A percentile compares a stretch with the other conserved stretches of the same genome.
Evolutionary conservation across 345 rosid species (phyloP).

Genomic region (Isatis tinctoria): DNA sequence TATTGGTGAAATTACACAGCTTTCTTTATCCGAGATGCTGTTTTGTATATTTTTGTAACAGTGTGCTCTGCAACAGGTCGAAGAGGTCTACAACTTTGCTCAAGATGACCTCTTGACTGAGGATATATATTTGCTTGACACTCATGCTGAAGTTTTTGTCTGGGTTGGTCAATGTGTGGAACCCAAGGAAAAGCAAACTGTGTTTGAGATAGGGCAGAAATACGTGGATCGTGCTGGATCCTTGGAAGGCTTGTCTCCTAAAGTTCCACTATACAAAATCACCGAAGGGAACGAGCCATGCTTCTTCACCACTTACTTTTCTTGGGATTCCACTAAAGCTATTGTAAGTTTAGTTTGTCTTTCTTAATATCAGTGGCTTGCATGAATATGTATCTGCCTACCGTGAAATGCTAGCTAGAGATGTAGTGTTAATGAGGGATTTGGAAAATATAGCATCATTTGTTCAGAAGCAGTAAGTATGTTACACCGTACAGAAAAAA

Average conservation of each 20-base stretch:
- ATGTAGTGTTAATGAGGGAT: background rate
- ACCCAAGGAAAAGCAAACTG: slow-evolving; percentile 83
- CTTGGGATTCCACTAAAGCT: slow-evolving; percentile 83
- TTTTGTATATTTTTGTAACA: slow-evolving; percentile 5
- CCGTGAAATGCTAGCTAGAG: background rate
- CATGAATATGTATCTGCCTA: background rate
- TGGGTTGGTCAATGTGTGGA: slow-evolving; percentile 95
- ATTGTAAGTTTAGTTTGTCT: slow-evolving; percentile 41
- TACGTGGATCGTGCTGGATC: slow-evolving; percentile 71
- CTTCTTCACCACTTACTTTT: slow-evolving; percentile 87
- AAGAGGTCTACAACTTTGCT: slow-evolving; percentile 82
- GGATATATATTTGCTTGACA: slow-evolving; percentile 84
- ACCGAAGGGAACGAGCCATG: slow-evolving; percentile 98
- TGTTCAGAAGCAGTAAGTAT: too few relatives aligned
- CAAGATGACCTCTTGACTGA: slow-evolving; percentile 97
- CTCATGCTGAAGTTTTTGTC: slow-evolving; percentile 90
- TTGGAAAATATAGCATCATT: too few relatives aligned
- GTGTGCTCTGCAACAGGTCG: slow-evolving; percentile 48
- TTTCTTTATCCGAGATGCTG: background rate
- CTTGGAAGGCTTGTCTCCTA: slow-evolving; percentile 75
- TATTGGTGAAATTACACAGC: slow-evolving; percentile 2
- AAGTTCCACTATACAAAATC: slow-evolving; percentile 84
- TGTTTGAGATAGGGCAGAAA: slow-evolving; percentile 79
- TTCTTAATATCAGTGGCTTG: background rate
- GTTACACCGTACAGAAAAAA: too few relatives aligned